Evolutionary conservation across 768 basidiomycete genomes (phyloP).

Genomic region (Phallus indusiatus): DNA sequence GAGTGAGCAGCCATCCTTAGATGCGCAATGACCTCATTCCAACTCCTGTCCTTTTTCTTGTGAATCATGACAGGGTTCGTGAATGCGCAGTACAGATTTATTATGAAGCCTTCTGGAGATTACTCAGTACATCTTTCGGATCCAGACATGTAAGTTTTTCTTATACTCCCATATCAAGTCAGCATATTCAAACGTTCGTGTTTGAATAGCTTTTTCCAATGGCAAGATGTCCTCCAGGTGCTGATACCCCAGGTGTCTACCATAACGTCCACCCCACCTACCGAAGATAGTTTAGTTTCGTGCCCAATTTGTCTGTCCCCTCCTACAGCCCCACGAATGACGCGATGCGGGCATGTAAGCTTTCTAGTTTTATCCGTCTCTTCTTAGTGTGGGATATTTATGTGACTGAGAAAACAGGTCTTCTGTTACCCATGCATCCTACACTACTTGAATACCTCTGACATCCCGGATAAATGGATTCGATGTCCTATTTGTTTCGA

Average conservation of each 20-base stretch:
- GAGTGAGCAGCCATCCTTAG: conserved; percentile 46
- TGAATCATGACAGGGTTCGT: conserved; percentile 63
- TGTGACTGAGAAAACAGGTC: conserved; percentile 38
- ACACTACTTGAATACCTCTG: conserved; percentile 78
- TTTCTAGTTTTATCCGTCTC: background rate
- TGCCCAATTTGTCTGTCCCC: conserved; percentile 96
- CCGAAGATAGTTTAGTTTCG: conserved; percentile 54
- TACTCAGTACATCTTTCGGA: conserved; percentile 96
- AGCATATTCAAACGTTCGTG: conserved; percentile 6
- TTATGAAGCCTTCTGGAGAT: conserved; percentile 86
- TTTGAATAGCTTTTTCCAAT: conserved; percentile 73
- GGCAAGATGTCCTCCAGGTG: conserved; percentile 92
- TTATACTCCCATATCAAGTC: conserved; percentile 3
- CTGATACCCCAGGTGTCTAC: conserved; percentile 81
- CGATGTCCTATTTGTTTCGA: conserved; percentile 97
- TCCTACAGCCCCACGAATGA: conserved; percentile 86
- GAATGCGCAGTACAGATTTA: conserved; percentile 93
- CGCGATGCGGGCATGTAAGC: conserved; percentile 95
- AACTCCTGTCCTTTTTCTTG: conserved; percentile 10
- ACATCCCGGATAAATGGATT: conserved; percentile 68
- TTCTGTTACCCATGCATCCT: conserved; percentile 94
- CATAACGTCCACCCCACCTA: conserved; percentile 51
- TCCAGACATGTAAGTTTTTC: conserved; percentile 76
- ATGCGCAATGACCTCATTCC: conserved; percentile 9
- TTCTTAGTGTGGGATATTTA: background rate